phyloP scores from a whole-genome alignment of 164 flowering plant genomes.

The Vitis amurensis region DNA sequence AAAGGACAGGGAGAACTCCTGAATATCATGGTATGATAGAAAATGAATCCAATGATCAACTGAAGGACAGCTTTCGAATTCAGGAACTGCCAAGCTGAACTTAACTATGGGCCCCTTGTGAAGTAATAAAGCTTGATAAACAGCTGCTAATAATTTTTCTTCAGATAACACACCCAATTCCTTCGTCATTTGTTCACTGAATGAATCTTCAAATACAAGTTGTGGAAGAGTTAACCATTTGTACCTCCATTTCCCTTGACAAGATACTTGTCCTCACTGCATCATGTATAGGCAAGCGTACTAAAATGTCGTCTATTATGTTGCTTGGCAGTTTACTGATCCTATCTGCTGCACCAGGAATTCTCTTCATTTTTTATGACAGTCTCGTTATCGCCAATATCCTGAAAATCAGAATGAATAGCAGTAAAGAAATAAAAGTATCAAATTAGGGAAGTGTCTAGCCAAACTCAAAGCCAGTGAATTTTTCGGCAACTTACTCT shows the following conservation, averaged over 20 bases:
- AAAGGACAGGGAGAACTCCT: slow-evolving; percentile 2
- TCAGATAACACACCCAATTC: not conserved
- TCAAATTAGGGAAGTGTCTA: no score
- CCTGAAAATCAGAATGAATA: no score
- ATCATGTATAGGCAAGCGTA: slow-evolving; percentile 15
- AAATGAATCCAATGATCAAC: slow-evolving; percentile 5
- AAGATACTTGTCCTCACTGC: slow-evolving; percentile 24
- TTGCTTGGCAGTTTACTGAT: no score
- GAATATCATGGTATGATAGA: slow-evolving; percentile 10
- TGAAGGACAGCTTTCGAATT: no score
- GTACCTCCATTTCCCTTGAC: slow-evolving; percentile 21
- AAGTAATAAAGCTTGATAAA: slow-evolving; percentile 8
- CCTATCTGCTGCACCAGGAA: no score
- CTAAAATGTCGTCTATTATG: not conserved
- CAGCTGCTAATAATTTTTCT: not conserved
- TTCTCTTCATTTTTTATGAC: no score
- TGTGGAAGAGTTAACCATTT: slow-evolving; percentile 11
- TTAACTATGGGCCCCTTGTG: slow-evolving; percentile 19
- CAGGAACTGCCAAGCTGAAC: not conserved
- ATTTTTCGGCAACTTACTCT: no score
- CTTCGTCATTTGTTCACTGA: not conserved
- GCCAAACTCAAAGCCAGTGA: no score
- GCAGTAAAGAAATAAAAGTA: no score
- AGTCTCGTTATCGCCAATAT: no score
- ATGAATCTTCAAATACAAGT: slow-evolving; percentile 1